A percentile compares a stretch with the other conserved stretches of the same genome.
Evolutionary conservation across 371 early-diverging fungal genomes (phyloP).

Genomic region (Conidiobolus incongruus): DNA sequence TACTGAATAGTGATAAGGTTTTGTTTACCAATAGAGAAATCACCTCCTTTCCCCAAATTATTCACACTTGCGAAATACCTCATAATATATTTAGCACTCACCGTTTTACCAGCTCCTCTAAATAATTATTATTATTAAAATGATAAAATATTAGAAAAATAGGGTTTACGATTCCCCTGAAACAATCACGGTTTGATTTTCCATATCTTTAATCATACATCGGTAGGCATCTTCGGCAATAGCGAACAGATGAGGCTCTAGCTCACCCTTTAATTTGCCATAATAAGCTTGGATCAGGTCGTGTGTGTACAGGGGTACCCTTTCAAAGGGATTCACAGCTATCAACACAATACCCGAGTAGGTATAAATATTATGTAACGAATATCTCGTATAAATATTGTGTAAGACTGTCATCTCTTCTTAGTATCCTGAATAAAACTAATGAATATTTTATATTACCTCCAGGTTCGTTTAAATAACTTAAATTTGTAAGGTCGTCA

Average conservation of each 20-base stretch:
- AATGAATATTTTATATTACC: constrained; percentile 16
- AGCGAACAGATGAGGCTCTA: constrained; percentile 97
- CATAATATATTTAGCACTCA: constrained; percentile 91
- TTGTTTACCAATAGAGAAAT: not conserved
- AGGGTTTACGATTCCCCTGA: constrained; percentile 74
- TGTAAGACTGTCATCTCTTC: constrained; percentile 36
- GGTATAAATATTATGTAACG: constrained; percentile 89
- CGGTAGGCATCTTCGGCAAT: constrained; percentile 95
- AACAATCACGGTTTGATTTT: constrained; percentile 96
- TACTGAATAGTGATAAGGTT: not conserved
- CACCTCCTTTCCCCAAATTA: constrained; percentile 9
- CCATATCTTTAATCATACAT: constrained; percentile 70
- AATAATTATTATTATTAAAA: not conserved
- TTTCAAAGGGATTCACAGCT: constrained; percentile 93
- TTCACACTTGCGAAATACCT: constrained; percentile 90
- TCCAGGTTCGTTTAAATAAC: constrained; percentile 76
- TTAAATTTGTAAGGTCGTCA: constrained; percentile 79
- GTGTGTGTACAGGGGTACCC: constrained; percentile 64
- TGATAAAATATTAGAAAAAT: constrained; percentile 8
- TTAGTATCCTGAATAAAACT: not conserved
- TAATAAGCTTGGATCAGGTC: constrained; percentile 83
- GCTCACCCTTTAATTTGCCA: constrained; percentile 78
- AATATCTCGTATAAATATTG: constrained; percentile 68
- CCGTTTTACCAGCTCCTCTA: constrained; percentile 89
- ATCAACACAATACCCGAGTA: constrained; percentile 97